Percentiles rank a stretch among this genome's conserved stretches.
These are phyloP conservation scores for Malus fusca DNA, from an alignment of 306 rosid genomes.

Conservation along the genomic window DNA sequence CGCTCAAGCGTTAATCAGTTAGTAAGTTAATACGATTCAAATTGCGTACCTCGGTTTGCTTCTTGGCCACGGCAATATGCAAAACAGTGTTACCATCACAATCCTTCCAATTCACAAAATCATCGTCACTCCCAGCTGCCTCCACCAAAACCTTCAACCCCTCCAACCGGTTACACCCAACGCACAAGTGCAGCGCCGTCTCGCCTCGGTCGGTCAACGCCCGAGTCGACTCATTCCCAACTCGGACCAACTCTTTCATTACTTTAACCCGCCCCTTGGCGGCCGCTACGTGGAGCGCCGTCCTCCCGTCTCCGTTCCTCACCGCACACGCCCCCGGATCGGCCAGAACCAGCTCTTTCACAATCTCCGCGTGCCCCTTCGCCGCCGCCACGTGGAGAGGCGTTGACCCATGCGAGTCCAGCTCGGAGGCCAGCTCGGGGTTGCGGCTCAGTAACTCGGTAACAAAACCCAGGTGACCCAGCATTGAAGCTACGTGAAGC, in stretches of 20 bases:
- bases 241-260: constrained; percentile 13
- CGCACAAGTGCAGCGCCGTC: constrained; percentile 27
- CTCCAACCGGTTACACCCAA: constrained; percentile 20
- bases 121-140: not conserved
- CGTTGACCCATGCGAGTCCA: constrained; percentile 17
- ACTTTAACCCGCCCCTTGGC: constrained; percentile 21
- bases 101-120: constrained; percentile 15
- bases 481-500: constrained; percentile 23
- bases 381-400: constrained; percentile 27
- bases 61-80: constrained; percentile 26
- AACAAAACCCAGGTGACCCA: constrained; percentile 9
- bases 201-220: constrained; percentile 13
- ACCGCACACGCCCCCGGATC: constrained; percentile 7
- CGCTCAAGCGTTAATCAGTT: not conserved
- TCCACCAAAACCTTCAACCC: constrained; percentile 17
- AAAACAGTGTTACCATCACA: constrained; percentile 20
- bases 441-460: constrained; percentile 12
- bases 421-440: constrained; percentile 19
- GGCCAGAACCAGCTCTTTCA: constrained; percentile 5
- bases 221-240: constrained; percentile 9
- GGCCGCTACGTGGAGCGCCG: constrained; percentile 28
- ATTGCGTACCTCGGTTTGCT: constrained; percentile 20
- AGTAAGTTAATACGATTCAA: not conserved
- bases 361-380: constrained; percentile 12
- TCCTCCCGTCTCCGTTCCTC: constrained; percentile 22